phyloP scores from a whole-genome alignment of 1,139 yeast genomes.

The Scheffersomyces illinoinensis region DNA sequence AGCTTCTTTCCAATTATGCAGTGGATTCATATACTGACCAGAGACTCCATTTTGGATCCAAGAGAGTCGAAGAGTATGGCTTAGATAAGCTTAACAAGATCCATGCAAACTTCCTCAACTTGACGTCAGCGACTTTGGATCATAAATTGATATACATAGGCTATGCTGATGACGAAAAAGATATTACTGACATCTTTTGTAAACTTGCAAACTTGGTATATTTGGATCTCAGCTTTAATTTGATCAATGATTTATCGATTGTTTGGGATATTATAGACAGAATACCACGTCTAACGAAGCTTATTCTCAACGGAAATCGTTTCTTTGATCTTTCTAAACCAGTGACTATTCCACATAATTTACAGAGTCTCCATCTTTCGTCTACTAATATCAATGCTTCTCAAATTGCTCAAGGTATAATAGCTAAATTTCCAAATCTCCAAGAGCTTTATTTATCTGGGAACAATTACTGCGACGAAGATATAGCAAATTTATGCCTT shows the following conservation, averaged over 20 bases:
- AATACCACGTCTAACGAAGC: constrained; percentile 36
- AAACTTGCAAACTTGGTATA: constrained; percentile 29
- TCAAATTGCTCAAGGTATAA: constrained; percentile 16
- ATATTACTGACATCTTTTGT: constrained; percentile 6
- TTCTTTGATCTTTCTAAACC: constrained; percentile 21
- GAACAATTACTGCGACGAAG: constrained; percentile 37
- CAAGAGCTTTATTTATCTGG: constrained; percentile 46
- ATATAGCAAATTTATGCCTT: constrained; percentile 11
- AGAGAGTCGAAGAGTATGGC: constrained; percentile 63
- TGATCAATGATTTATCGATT: constrained; percentile 43
- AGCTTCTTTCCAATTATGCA: constrained; percentile 51
- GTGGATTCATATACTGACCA: constrained; percentile 18
- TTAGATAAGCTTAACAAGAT: constrained; percentile 53
- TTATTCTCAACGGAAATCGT: constrained; percentile 67
- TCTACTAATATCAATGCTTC: constrained; percentile 11
- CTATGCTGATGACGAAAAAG: constrained; percentile 11
- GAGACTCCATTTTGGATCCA: constrained; percentile 49
- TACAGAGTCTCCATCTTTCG: constrained; percentile 13
- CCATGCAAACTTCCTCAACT: constrained; percentile 47
- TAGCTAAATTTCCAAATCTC: constrained; percentile 44
- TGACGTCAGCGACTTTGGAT: constrained; percentile 54
- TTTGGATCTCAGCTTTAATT: constrained; percentile 65
- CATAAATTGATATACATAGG: constrained; percentile 26
- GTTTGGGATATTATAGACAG: constrained; percentile 37
- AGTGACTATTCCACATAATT: neutral